A percentile compares a stretch with the other conserved stretches of the same genome.
These are phyloP conservation scores for Biscutella auriculata DNA, from an alignment of 441 rosid genomes.

Conservation along the genomic window DNA sequence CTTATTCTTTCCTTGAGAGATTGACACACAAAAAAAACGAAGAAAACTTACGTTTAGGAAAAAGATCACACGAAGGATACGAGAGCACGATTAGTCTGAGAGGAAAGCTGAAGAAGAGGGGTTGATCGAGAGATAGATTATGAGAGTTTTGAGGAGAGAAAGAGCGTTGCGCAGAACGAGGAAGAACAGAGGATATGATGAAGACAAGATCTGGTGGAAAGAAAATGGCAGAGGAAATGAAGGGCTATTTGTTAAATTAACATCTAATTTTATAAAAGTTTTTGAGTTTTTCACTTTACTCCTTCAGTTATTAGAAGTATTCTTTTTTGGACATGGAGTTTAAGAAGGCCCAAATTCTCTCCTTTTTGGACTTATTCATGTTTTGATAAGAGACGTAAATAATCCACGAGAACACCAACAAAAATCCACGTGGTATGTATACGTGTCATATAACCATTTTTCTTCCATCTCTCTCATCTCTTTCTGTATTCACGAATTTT, in stretches of 20 bases:
- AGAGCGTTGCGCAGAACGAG: background rate
- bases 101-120: background rate
- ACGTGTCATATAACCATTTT: background rate
- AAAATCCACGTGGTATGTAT: constrained; percentile 13
- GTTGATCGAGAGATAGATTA: background rate
- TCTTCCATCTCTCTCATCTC: no score
- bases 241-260: constrained; percentile 17
- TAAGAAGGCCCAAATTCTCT: background rate
- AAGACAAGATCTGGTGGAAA: constrained; percentile 4
- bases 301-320: background rate
- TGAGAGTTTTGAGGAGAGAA: background rate
- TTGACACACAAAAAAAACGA: background rate
- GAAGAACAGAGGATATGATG: constrained; percentile 15
- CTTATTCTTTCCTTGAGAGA: background rate
- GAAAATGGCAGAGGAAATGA: background rate
- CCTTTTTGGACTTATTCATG: background rate
- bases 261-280: background rate
- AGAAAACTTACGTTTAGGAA: constrained; percentile 1
- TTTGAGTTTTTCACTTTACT: background rate
- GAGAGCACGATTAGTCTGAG: background rate
- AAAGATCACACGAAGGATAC: background rate
- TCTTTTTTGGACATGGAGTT: background rate
- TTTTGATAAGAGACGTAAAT: background rate
- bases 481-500: no score
- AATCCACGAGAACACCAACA: background rate